Evolutionary conservation across 805 yeast genomes (phyloP).

Genomic region (Candida xyloterini): DNA sequence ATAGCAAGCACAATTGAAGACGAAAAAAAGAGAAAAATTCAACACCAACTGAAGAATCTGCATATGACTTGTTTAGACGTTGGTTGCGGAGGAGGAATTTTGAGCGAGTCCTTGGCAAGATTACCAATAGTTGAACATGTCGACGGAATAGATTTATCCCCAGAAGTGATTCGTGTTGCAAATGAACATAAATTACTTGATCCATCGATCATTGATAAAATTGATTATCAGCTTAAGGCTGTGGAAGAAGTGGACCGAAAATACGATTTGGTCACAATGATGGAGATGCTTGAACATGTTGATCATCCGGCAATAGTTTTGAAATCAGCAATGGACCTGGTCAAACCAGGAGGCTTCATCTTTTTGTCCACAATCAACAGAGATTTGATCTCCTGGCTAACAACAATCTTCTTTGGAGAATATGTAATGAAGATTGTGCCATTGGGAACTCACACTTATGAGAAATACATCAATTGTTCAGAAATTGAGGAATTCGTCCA

Average conservation of each 20-base stretch:
- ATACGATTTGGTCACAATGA: slow-evolving; percentile 81
- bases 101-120: slow-evolving; percentile 84
- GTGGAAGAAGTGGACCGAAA: slow-evolving; percentile 56
- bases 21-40: slow-evolving; percentile 50
- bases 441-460: slow-evolving; percentile 83
- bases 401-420: slow-evolving; percentile 91
- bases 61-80: slow-evolving; percentile 68
- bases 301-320: slow-evolving; percentile 76
- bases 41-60: slow-evolving; percentile 34
- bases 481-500: slow-evolving; percentile 71
- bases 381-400: slow-evolving; percentile 81
- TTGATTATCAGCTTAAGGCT: slow-evolving; percentile 58
- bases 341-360: slow-evolving; percentile 78
- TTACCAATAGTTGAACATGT: slow-evolving; percentile 60
- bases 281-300: slow-evolving; percentile 95
- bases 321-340: slow-evolving; percentile 60
- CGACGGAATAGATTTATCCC: slow-evolving; percentile 80
- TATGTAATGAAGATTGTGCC: slow-evolving; percentile 80
- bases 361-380: slow-evolving; percentile 91
- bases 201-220: slow-evolving; percentile 48
- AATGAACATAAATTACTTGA: slow-evolving; percentile 62
- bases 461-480: slow-evolving; percentile 74
- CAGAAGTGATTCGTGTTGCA: slow-evolving; percentile 81
- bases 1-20: slow-evolving; percentile 44
- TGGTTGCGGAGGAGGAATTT: slow-evolving; percentile 98